Conservation (phyloP, 305 asterid genomes). For the Solanum hybrid region DNA sequence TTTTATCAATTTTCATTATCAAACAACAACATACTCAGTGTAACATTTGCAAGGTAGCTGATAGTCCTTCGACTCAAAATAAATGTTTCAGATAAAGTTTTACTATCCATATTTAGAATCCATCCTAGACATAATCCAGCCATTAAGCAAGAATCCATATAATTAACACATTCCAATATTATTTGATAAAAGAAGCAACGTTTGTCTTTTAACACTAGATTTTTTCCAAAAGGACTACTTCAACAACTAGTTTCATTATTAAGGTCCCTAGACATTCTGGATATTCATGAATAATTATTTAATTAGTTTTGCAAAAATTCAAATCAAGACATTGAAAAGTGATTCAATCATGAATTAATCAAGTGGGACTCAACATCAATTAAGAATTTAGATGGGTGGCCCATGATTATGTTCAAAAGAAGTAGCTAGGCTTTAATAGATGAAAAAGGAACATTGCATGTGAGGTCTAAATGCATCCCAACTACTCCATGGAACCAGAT, state of each 20-base stretch:
- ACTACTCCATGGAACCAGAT: conserved; percentile 10
- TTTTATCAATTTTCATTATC: background rate
- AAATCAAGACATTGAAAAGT: background rate
- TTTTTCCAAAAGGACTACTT: background rate
- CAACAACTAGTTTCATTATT: background rate
- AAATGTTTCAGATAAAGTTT: background rate
- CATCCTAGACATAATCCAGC: background rate
- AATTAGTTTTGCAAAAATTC: background rate
- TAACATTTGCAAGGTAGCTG: background rate
- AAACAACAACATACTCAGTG: background rate
- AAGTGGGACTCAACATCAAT: background rate
- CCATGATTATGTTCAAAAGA: conserved; percentile 4
- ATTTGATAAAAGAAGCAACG: background rate
- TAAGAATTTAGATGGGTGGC: background rate
- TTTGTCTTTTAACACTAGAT: background rate
- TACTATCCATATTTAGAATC: background rate
- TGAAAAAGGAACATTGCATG: conserved; percentile 16
- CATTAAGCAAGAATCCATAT: background rate
- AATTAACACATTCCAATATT: background rate
- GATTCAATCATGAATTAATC: background rate
- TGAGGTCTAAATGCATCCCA: conserved; percentile 20
- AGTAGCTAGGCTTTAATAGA: conserved; percentile 1
- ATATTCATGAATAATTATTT: background rate
- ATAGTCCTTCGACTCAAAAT: rapidly evolving
- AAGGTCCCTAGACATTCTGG: background rate